Base-by-base conservation (phyloP, 176 grass and related monocot genomes). In the Neostapfia colusana region DNA sequence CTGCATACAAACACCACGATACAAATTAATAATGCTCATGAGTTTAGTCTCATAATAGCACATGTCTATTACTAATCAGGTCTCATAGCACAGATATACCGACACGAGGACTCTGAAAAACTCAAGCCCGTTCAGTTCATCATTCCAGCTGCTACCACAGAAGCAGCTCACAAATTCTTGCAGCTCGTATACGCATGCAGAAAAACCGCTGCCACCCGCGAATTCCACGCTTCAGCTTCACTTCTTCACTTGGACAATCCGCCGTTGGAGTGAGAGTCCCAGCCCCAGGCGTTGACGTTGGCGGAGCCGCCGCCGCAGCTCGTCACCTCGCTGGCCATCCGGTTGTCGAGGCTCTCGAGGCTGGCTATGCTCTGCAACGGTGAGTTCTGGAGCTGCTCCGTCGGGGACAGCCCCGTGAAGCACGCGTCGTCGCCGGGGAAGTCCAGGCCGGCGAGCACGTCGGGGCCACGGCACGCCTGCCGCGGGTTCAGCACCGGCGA, bases 361-460 rank as follows among this genome's bases (percentile, higher is more conserved):
- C 83, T 82, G 16, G 74, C 81, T 57, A 92, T 79, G 83, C 90
- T 90, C 65, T 81, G 70, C 75, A 92, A 43, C 25, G 81, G 81
- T 48, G 84, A 79, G 82, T 43, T 97, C 69, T 90, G 90, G 10
- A 82, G 72, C 65, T 90, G 95, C 73, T 90, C 89, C 2, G 80
- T 71, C 40, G 74, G 76, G 44, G 95, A 86, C 65, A 94, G 82
- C 31, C 74, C 89, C 14, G 43, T 64, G 60, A 73, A 92, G 72
- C 87, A 89, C 7, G 73, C 17, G 28, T 90, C 87, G 56, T 92
- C 85, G 45, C 69, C 87, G 42, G 83, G 68, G 77, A 88, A 95
- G 61, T 92, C 76, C 23, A 97, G 83, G 28, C 80, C 63, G n/a
- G 84, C 39, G 48, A 91, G 75, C 27, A 87, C 78, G 64, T 81